A percentile compares a stretch with the other conserved stretches of the same genome.
Conservation (phyloP, 176 grass and related monocot species). For the Phoenix roebelenii region DNA sequence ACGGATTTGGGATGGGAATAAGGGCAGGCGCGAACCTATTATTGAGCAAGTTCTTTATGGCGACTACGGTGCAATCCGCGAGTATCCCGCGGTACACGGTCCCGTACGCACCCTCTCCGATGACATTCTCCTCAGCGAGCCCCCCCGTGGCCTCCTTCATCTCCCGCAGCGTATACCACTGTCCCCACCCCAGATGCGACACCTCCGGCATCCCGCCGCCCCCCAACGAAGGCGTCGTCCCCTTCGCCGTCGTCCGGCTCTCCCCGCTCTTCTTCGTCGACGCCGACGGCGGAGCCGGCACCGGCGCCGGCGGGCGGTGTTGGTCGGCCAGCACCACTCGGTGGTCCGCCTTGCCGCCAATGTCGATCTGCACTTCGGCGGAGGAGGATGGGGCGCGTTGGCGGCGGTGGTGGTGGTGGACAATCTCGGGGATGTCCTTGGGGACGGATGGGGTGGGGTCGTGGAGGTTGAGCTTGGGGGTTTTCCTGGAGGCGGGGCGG, state of each 20-base stretch:
- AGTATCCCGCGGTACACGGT: conserved; percentile 77
- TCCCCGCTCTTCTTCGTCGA: conserved; percentile 26
- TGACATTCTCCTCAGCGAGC: conserved; percentile 46
- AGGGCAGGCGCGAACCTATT: conserved; percentile 37
- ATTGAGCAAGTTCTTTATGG: conserved; percentile 87
- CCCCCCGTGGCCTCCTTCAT: conserved; percentile 59
- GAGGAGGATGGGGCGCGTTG: not conserved
- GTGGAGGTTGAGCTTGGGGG: conserved; percentile 35
- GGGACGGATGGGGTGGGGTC: conserved; percentile 27
- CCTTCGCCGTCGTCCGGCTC: not conserved
- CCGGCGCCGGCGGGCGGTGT: conserved; percentile 19
- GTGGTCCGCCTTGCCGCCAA: conserved; percentile 36
- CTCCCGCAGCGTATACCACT: conserved; percentile 55
- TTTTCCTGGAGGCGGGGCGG: conserved; percentile 23
- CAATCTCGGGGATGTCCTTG: conserved; percentile 42
- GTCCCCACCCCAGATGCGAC: conserved; percentile 65
- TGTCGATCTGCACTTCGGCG: conserved; percentile 39
- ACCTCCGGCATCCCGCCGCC: conserved; percentile 26
- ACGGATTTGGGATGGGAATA: not conserved
- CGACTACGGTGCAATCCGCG: conserved; percentile 47
- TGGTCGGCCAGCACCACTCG: conserved; percentile 6
- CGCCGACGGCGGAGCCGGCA: conserved; percentile 15
- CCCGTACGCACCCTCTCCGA: conserved; percentile 74
- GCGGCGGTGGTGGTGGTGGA: conserved; percentile 6
- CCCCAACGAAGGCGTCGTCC: conserved; percentile 15